phyloP scores from a whole-genome alignment of 129 eudicot genomes.

The Ambrosia artemisiifolia region DNA sequence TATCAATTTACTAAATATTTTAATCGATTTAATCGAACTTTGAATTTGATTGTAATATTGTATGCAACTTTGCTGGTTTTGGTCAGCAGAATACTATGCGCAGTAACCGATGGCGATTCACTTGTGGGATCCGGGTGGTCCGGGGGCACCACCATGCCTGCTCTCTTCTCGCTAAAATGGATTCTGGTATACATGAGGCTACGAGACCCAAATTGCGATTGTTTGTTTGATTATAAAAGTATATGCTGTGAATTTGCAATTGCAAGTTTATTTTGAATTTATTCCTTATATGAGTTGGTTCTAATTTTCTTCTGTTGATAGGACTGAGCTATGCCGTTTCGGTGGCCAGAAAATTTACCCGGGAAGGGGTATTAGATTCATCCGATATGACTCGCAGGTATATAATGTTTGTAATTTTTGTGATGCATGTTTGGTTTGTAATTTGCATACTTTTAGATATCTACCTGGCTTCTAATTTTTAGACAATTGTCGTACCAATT shows the following conservation, averaged over 20 bases:
- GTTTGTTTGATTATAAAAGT: background rate
- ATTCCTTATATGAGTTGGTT: background rate
- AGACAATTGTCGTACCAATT: background rate
- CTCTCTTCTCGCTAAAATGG: too few relatives aligned
- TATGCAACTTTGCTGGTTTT: too few relatives aligned
- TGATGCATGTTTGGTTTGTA: background rate
- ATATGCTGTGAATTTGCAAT: too few relatives aligned
- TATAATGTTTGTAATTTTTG: background rate
- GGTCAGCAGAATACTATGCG: too few relatives aligned
- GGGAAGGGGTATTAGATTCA: conserved; percentile 34
- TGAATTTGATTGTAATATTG: too few relatives aligned
- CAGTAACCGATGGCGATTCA: too few relatives aligned
- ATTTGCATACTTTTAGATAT: background rate
- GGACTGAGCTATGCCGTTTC: conserved; percentile 34
- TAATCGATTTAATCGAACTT: too few relatives aligned
- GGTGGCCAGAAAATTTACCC: conserved; percentile 34
- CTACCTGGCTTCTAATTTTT: background rate
- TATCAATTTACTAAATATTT: too few relatives aligned
- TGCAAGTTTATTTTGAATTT: background rate
- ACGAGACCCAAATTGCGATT: background rate
- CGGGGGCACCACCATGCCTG: too few relatives aligned
- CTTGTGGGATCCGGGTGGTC: too few relatives aligned
- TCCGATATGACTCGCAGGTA: conserved; percentile 36
- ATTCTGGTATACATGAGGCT: too few relatives aligned
- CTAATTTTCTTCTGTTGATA: background rate